phyloP scores from a whole-genome alignment of 1,284 basidiomycete species.

The Malassezia restricta region DNA sequence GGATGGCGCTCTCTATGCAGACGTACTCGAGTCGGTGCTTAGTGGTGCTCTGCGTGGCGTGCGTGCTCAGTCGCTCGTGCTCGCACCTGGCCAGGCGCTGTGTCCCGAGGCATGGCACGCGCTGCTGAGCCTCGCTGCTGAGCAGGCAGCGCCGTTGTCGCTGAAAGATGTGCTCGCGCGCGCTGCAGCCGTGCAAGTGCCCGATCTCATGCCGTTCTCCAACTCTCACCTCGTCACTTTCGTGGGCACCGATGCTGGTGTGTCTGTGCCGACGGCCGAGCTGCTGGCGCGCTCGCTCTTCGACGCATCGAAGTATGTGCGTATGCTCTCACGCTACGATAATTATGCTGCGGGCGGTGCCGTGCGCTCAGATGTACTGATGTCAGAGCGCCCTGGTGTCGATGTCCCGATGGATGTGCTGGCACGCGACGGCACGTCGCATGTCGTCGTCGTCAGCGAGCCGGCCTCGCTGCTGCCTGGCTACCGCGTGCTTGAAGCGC shows the following conservation, averaged over 20 bases:
- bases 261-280: slow-evolving; percentile 25
- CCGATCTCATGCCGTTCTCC: slow-evolving; percentile 27
- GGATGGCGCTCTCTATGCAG: slow-evolving; percentile 30
- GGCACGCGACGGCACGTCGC: slow-evolving; percentile 24
- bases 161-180: slow-evolving; percentile 21
- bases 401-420: slow-evolving; percentile 33
- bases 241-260: slow-evolving; percentile 36
- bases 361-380: slow-evolving; percentile 35
- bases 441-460: slow-evolving; percentile 34
- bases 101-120: slow-evolving; percentile 24
- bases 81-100: slow-evolving; percentile 27
- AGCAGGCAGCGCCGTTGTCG: slow-evolving; percentile 17
- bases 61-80: slow-evolving; percentile 24
- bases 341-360: slow-evolving; percentile 38
- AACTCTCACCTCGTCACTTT: slow-evolving; percentile 31
- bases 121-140: slow-evolving; percentile 23
- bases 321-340: slow-evolving; percentile 40
- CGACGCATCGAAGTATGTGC: slow-evolving; percentile 23
- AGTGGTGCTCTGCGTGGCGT: slow-evolving; percentile 18
- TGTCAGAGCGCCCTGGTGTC: slow-evolving; percentile 22
- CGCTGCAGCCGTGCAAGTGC: slow-evolving; percentile 2
- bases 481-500: slow-evolving; percentile 31
- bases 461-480: slow-evolving; percentile 31
- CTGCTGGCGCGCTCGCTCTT: slow-evolving; percentile 31
- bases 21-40: slow-evolving; percentile 27